Conservation (phyloP, 306 rosid genomes). For the Castanopsis chinensis region DNA sequence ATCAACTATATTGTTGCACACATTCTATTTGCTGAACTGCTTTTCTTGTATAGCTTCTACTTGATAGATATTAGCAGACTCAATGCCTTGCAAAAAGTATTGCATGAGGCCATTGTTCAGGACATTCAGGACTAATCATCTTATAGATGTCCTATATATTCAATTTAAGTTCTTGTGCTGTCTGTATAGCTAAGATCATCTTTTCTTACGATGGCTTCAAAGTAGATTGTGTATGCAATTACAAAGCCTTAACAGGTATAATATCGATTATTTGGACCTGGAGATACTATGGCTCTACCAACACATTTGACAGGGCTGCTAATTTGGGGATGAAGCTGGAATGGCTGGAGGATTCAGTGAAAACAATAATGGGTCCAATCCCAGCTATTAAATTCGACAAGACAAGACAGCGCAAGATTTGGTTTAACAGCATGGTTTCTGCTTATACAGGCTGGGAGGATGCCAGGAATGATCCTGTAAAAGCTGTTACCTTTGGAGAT, state of each 20-base stretch:
- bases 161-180: too few species aligned
- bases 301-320: slow-evolving; percentile 51
- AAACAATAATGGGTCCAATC: slow-evolving; percentile 80
- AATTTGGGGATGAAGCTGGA: slow-evolving; percentile 83
- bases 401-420: slow-evolving; percentile 59
- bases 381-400: slow-evolving; percentile 64
- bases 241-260: neutral
- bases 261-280: neutral
- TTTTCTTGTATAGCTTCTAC: neutral
- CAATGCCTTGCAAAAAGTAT: neutral
- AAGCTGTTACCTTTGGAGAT: slow-evolving; percentile 85
- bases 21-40: neutral
- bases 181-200: too few species aligned
- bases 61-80: neutral
- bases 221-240: neutral
- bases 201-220: too few species aligned
- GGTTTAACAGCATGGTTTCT: slow-evolving; percentile 94
- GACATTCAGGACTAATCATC: too few species aligned
- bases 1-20: neutral
- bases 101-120: too few species aligned
- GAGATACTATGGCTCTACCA: neutral
- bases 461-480: slow-evolving; percentile 56
- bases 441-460: slow-evolving; percentile 70
- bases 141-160: too few species aligned
- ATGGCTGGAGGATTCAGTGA: slow-evolving; percentile 77